These are phyloP conservation scores for Coffea canephora DNA, from an alignment of 257 asterid species.

Conservation along the genomic window DNA sequence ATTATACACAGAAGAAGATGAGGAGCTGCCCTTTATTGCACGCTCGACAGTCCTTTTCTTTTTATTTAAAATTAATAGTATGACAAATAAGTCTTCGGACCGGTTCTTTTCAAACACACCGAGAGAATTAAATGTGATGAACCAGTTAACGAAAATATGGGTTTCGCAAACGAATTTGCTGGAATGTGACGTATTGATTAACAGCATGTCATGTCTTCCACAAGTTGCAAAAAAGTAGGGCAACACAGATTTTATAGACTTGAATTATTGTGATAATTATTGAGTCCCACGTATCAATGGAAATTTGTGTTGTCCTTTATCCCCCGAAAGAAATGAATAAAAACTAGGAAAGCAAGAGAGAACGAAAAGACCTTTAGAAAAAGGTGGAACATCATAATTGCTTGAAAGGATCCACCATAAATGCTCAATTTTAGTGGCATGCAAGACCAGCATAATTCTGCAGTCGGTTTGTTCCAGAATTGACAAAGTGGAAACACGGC, in stretches of 20 bases:
- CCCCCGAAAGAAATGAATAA: background rate
- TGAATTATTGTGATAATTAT: background rate
- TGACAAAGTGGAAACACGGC: slow-evolving; percentile 18
- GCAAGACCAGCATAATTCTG: slow-evolving; percentile 28
- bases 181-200: background rate
- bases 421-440: slow-evolving; percentile 17
- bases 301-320: background rate
- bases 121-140: background rate
- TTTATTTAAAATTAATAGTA: too few species aligned
- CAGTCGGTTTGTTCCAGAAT: background rate
- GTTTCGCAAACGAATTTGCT: background rate
- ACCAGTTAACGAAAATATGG: background rate
- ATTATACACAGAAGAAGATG: background rate
- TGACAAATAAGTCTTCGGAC: slow-evolving; percentile 8
- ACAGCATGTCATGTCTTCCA: background rate
- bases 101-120: slow-evolving; percentile 9
- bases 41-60: background rate
- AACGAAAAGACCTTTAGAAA: slow-evolving; percentile 1
- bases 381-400: slow-evolving; percentile 31
- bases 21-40: background rate
- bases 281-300: slow-evolving; percentile 22
- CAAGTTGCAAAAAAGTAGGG: slow-evolving; percentile 4
- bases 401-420: slow-evolving; percentile 28
- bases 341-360: too few species aligned
- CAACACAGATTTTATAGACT: background rate